phyloP scores from a whole-genome alignment of 306 rosid species.

The Morella rubra region DNA sequence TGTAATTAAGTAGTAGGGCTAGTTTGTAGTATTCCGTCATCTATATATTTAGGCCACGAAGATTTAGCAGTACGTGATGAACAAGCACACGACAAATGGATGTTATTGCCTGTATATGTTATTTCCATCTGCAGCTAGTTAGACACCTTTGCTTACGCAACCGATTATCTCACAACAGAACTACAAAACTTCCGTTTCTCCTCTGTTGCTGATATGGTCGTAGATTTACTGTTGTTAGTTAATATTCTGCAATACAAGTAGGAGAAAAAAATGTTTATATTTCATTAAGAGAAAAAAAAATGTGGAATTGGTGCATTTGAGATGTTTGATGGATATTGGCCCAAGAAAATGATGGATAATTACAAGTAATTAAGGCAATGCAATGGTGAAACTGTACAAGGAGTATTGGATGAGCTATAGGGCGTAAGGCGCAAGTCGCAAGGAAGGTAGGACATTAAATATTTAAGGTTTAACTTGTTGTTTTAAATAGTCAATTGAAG shows the following conservation, averaged over 20 bases:
- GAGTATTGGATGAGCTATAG: too few relatives aligned
- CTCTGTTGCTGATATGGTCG: background rate
- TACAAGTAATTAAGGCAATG: too few relatives aligned
- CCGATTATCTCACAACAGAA: background rate
- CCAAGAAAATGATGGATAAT: too few relatives aligned
- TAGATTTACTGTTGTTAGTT: background rate
- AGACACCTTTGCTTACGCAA: too few relatives aligned
- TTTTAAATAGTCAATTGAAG: too few relatives aligned
- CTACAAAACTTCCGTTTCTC: background rate
- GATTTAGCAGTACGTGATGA: slow-evolving; percentile 14
- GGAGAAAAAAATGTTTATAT: too few relatives aligned
- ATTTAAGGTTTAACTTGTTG: too few relatives aligned
- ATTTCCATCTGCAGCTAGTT: background rate
- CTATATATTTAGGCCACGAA: slow-evolving; percentile 1
- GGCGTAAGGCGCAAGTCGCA: too few relatives aligned
- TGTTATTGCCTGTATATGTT: slow-evolving; percentile 4
- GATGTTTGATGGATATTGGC: background rate
- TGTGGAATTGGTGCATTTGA: background rate
- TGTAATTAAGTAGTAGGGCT: slow-evolving; percentile 27
- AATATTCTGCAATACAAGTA: too few relatives aligned
- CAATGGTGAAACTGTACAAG: too few relatives aligned
- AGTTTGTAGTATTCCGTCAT: background rate
- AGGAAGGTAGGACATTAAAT: too few relatives aligned
- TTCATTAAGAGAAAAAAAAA: too few relatives aligned
- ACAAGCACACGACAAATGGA: background rate